Evolutionary conservation across 176 grass and related monocot species (phyloP), one percentile per base, ranked within the genome.

Genomic region (Elaeis guineensis): DNA sequence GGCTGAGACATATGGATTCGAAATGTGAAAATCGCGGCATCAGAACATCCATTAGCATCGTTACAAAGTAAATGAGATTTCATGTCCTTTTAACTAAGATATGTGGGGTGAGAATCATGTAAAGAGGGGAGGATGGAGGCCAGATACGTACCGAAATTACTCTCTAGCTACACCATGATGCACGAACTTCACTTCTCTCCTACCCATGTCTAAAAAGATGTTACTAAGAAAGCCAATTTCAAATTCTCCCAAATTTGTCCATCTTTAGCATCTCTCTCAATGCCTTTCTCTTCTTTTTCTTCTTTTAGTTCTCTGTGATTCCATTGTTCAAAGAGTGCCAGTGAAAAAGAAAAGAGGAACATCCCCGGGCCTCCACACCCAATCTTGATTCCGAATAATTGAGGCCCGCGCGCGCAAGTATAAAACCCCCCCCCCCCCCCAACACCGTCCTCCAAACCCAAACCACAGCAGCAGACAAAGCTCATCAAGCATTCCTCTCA

Each of bases 231-330:
- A 67, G 26, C 18, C 19, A 11, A 32, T 22, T 39, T 69, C 19
- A 57, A 68, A 68, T 68, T 56, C 51, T 20, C 52, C 52, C 55
- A 14, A 16, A 54, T 57, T 30, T 65, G 50, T 21, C 48, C 18
- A 65, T 51, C 35, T 65, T 25, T 65, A 51, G 62, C 35, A 44
- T 44, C 35, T 6, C 35, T 44, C 35, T 44, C 35, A 44, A 44
- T 44, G 35, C 35, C 58, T 55, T 39, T 39, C 16, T 55, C 25
- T 52, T 49, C 68, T 49, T 71, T 48, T 71, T n/a, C 52, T 68
- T 56, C 21, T 68, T 68, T 58, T 55, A 55, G 51, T 68, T 68
- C 35, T 59, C 35, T 59, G 67, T 50, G 69, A 71, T 71, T 71
- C 69, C 69, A 71, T 61, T 52, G 23, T 58, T 60, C 50, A 55